phyloP scores from a whole-genome alignment of 768 basidiomycete species.

The Trametes punicea region DNA sequence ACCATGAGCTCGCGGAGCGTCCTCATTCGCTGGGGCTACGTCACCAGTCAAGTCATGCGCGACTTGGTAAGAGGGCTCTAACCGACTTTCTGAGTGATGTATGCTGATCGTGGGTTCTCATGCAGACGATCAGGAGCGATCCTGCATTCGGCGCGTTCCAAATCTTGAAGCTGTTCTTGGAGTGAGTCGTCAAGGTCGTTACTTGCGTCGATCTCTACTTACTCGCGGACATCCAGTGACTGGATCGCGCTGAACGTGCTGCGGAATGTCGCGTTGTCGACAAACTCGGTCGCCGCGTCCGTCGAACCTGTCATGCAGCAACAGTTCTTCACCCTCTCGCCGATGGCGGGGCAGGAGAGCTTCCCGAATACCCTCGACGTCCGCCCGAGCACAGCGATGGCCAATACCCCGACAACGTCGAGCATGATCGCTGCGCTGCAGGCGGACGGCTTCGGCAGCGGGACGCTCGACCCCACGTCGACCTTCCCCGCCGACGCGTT shows the following conservation, averaged over 20 bases:
- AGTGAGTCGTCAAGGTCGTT: conserved; percentile 48
- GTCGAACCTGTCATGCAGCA: conserved; percentile 92
- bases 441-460: conserved; percentile 64
- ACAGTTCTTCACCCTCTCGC: conserved; percentile 80
- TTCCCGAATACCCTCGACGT: conserved; percentile 61
- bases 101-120: background rate
- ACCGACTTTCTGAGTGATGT: background rate
- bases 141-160: conserved; percentile 92
- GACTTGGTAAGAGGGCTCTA: conserved; percentile 59
- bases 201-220: conserved; percentile 13
- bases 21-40: conserved; percentile 89
- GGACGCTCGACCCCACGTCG: conserved; percentile 61
- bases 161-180: conserved; percentile 86
- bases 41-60: conserved; percentile 90
- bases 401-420: conserved; percentile 81
- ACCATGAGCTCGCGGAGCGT: conserved; percentile 86
- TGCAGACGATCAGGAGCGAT: conserved; percentile 85
- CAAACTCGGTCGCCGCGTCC: conserved; percentile 87
- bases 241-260: conserved; percentile 91
- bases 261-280: conserved; percentile 81
- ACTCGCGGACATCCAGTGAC: conserved; percentile 47
- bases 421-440: conserved; percentile 90
- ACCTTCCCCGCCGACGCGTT: conserved; percentile 69
- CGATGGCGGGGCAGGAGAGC: conserved; percentile 85
- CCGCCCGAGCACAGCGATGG: conserved; percentile 62